Conservation (phyloP, 768 basidiomycete genomes). For the Cystofilobasidium macerans region DNA sequence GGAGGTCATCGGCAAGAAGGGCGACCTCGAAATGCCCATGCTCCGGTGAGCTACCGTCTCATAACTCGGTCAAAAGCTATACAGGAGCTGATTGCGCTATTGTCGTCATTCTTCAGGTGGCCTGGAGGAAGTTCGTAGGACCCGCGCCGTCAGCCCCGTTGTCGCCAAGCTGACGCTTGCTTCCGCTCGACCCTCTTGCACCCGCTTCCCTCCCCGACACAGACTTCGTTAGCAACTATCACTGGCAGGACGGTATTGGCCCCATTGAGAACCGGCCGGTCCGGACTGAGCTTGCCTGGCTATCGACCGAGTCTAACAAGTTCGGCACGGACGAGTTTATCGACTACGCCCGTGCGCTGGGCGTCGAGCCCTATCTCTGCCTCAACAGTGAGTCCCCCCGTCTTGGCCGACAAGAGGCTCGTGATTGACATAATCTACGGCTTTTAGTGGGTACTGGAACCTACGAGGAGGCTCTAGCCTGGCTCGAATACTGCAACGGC, state of each 20-base stretch:
- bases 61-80: too few species aligned
- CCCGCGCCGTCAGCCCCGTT: too few species aligned
- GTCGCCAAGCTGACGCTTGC: too few species aligned
- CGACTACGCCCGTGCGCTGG: slow-evolving; percentile 46
- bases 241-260: slow-evolving; percentile 53
- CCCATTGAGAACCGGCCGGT: slow-evolving; percentile 46
- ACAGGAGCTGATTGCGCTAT: neutral
- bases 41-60: slow-evolving; percentile 41
- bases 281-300: slow-evolving; percentile 53
- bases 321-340: slow-evolving; percentile 48
- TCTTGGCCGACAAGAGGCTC: neutral
- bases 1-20: slow-evolving; percentile 40
- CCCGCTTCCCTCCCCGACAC: slow-evolving; percentile 27
- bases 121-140: neutral
- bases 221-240: slow-evolving; percentile 47
- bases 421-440: neutral
- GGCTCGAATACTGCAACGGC: slow-evolving; percentile 55
- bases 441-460: slow-evolving; percentile 51
- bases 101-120: neutral
- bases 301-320: slow-evolving; percentile 51
- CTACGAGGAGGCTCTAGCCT: slow-evolving; percentile 47
- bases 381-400: slow-evolving; percentile 42
- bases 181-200: too few species aligned
- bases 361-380: slow-evolving; percentile 52
- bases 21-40: slow-evolving; percentile 44